These are phyloP conservation scores for Coelastrella sp. DNA, from an alignment of 139 green algal genomes.

Conservation along the genomic window DNA sequence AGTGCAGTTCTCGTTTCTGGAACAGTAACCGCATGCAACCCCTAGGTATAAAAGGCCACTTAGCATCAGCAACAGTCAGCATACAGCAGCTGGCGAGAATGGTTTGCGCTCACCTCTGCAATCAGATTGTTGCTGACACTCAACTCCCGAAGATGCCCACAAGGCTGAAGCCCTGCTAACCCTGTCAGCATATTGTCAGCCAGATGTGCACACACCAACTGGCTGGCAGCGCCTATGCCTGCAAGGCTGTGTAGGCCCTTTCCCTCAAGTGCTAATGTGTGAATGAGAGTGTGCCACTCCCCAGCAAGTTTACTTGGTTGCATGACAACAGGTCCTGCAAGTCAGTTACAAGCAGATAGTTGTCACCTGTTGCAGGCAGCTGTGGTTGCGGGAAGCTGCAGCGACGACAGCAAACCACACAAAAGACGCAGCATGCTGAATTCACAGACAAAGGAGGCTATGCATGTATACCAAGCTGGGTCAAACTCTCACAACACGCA, in stretches of 20 bases:
- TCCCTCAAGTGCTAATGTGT: constrained; percentile 15
- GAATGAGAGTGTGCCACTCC: background rate
- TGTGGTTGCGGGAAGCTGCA: too few relatives aligned
- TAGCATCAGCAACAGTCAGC: background rate
- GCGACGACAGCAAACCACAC: too few relatives aligned
- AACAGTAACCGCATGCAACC: too few relatives aligned
- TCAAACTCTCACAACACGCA: too few relatives aligned
- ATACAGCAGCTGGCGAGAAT: background rate
- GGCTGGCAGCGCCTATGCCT: constrained; percentile 3
- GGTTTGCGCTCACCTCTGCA: constrained; percentile 3
- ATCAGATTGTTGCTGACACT: constrained; percentile 29
- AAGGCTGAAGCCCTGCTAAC: background rate
- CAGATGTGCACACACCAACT: constrained; percentile 6
- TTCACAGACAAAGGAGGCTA: too few relatives aligned
- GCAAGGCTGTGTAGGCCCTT: background rate
- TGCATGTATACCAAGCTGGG: too few relatives aligned
- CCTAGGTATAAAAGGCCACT: too few relatives aligned
- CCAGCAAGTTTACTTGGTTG: background rate
- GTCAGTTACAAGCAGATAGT: background rate
- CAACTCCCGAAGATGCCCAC: constrained; percentile 1
- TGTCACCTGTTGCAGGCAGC: too few relatives aligned
- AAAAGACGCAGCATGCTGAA: too few relatives aligned
- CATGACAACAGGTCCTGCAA: background rate
- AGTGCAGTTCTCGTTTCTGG: too few relatives aligned
- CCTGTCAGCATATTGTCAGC: constrained; percentile 29